Evolutionary conservation across 257 asterid genomes (phyloP), one percentile per base, ranked within the genome.

Genomic region (Solanum infundibuliforme): DNA sequence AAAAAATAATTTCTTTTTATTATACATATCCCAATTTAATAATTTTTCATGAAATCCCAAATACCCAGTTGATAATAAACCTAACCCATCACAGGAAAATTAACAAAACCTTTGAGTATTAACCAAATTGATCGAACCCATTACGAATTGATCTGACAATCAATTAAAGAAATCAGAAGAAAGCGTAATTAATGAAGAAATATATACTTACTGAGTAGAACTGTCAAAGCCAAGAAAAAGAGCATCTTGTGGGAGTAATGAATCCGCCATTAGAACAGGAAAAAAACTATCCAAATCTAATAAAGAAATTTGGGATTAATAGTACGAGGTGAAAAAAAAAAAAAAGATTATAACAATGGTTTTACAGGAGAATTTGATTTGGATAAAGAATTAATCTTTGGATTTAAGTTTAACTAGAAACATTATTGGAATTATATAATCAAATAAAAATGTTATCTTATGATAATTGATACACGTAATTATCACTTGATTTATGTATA

Each of bases 141-240:
- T 48, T 25, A 79, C 20, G 16, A 43, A 16, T 81, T 3, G 12
- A 81, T 81, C 32, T 7, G 85, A 46, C 2, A 14, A 43, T 81
- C 10, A 81, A 46, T 4, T 8, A 7, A 27, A 75, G 12, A 75
- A 36, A 75, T 21, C 39, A 76, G 6, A 76, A 38, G 20, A 23
- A 6, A 38, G 6, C 34, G 9, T 38, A 38, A 74, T 74, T 10
- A 6, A 74, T 74, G 79, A 84, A 79, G 39, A 48, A 81, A 68
- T 71, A 92, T 43, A 71, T 20, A 86, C 98, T 92, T 87, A 96
- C 98, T 96, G 99, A 8, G 99, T 96, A 60, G 98, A 96, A 92
- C 98, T 94, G 58, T 96, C 99, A 62, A 95, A 90, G 52, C 99
- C 99, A 86, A 96, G 97, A 90, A 95, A 96, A 32, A 92, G 92